Conservation (phyloP, 495 filamentous ascomycete genomes). For the Chaetomium fimeti region DNA sequence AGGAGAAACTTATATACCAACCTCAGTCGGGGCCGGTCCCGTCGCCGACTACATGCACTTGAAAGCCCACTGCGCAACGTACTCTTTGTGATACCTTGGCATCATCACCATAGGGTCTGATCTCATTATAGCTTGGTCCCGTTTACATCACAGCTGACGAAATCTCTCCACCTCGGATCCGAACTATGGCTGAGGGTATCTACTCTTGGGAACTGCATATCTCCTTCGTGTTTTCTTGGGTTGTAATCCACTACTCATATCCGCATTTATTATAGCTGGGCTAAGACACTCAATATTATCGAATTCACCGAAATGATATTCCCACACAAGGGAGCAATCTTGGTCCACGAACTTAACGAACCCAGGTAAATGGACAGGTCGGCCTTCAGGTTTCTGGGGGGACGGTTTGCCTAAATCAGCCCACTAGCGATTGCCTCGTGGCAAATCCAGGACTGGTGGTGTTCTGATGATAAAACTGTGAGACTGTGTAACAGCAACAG, state of each 20-base stretch:
- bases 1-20: not conserved
- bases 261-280: not conserved
- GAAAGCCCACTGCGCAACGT: not conserved
- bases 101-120: not conserved
- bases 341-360: not conserved
- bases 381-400: not conserved
- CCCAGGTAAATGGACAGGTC: not conserved
- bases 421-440: conserved; percentile 3
- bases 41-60: not conserved
- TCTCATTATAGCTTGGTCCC: not conserved
- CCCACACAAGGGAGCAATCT: not conserved
- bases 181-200: not conserved
- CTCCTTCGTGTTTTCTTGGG: not conserved
- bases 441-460: not conserved
- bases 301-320: not conserved
- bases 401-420: not conserved
- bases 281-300: not conserved
- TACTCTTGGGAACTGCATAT: not conserved
- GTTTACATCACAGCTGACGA: too few relatives aligned
- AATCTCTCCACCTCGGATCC: not conserved
- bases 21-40: not conserved
- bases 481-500: not conserved
- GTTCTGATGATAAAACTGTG: not conserved
- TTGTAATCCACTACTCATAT: not conserved
- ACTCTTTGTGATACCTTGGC: not conserved